Percentiles rank a stretch among this genome's conserved stretches.
Conservation (phyloP, 2,329 filamentous ascomycete genomes). For the Paraphoma sp. region DNA sequence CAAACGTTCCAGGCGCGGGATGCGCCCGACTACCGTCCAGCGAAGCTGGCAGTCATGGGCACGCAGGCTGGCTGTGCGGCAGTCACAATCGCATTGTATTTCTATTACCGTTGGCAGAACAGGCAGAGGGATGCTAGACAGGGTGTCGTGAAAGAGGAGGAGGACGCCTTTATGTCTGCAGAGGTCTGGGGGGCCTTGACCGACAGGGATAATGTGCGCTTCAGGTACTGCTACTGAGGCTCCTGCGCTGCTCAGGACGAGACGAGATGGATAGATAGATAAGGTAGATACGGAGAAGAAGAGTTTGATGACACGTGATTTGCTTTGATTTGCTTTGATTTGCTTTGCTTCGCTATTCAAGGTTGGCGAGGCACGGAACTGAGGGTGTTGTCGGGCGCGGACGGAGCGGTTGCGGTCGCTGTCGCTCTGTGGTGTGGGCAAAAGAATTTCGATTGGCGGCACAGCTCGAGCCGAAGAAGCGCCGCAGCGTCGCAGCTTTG, state of each 20-base stretch:
- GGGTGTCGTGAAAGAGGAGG: not conserved
- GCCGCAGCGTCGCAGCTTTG: constrained; percentile 31
- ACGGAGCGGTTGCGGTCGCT: not conserved
- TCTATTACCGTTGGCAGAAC: constrained; percentile 24
- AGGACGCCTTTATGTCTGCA: constrained; percentile 2
- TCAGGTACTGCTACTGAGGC: constrained; percentile 19
- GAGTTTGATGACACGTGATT: too few relatives aligned
- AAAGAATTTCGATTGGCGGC: constrained; percentile 21
- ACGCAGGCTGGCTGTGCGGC: constrained; percentile 35
- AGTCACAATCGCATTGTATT: constrained; percentile 12
- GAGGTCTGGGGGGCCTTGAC: constrained; percentile 2
- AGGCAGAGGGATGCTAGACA: constrained; percentile 3
- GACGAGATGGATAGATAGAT: too few relatives aligned
- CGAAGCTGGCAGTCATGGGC: constrained; percentile 51
- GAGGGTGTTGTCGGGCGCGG: not conserved
- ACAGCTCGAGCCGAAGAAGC: constrained; percentile 27
- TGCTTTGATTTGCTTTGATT: too few relatives aligned
- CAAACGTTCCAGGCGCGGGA: constrained; percentile 24
- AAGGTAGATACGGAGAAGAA: too few relatives aligned
- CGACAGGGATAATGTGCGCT: constrained; percentile 4
- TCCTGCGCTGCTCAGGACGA: not conserved
- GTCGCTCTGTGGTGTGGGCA: not conserved
- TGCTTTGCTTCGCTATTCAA: too few relatives aligned
- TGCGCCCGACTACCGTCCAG: constrained; percentile 39
- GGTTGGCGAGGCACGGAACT: not conserved